Evolutionary conservation across 306 rosid species (phyloP), one percentile per base, ranked within the genome.

Genomic region (Senna siamea): DNA sequence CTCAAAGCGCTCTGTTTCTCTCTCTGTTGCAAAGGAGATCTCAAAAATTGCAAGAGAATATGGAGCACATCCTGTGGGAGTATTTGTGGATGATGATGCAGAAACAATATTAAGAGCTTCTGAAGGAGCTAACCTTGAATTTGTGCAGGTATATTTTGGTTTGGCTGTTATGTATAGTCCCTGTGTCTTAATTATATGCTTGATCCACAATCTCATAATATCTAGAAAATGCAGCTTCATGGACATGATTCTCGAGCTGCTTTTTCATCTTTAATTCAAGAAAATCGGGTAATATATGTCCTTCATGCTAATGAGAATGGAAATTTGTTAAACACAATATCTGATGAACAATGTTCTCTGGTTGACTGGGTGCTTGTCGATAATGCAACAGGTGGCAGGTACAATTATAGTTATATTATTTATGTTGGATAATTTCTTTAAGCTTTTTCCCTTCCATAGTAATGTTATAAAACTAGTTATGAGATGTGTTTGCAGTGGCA

Each of bases 61-160:
- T 58, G 97, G 92, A 61, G 95, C 97, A 61, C 71, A 79, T 70
- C 97, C 99, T 9, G 99, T 94, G 58, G 98, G 99, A 38, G 99
- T 92, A 68, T 94, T 92, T 80, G 99, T 92, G 26, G 90, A 94
- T 63, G 97, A 94, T 69, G 89, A 88, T 73, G 75, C 79, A 1
- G 87, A 91, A 52, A 92, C 96, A 47, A 89, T 94, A 75, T 78
- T 74, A 72, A 86, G 87, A 76, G 93, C 85, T 28, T 84, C 93
- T 47, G 85, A 88, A 70, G 86, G 86, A 62, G 67, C 93, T 9
- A 78, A 87, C 71, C 91, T 94, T 87, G 96, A 94, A 77, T 66
- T 87, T 73, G 85, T 92, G 70, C 99, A 94, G 96, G 97, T 87
- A 81, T 15, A 28, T 17, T 61, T 73, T 50, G 26, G 58, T 54